phyloP scores from a whole-genome alignment of 192 early-diverging fungal genomes.

The Chytriomyces hyalinus region DNA sequence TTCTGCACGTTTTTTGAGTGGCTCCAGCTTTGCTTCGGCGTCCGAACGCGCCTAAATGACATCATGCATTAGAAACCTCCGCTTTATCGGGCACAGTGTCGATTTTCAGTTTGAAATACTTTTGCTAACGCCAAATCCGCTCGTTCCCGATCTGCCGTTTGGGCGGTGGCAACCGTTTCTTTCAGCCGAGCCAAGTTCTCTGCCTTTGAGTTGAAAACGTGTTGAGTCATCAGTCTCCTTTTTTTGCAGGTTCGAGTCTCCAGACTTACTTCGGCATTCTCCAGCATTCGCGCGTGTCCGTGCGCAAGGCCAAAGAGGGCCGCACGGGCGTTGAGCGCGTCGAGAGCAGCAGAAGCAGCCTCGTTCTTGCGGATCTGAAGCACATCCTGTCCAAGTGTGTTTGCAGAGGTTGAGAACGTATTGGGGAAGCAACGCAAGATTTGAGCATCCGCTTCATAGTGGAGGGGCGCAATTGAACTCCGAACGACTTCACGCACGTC shows the following conservation, averaged over 20 bases:
- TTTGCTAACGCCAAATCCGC: slow-evolving; percentile 1
- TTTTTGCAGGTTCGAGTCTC: neutral
- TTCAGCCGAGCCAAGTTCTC: neutral
- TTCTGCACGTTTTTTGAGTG: neutral
- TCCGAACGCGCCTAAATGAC: neutral
- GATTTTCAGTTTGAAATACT: neutral
- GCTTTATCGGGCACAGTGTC: neutral
- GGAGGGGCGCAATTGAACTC: neutral
- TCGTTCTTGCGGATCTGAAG: neutral
- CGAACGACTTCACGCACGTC: too few species aligned
- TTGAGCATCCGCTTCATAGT: neutral
- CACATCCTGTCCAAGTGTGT: neutral
- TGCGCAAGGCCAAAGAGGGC: slow-evolving; percentile 24
- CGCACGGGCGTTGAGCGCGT: neutral
- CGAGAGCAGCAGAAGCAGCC: neutral
- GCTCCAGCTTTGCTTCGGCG: neutral
- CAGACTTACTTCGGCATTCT: neutral
- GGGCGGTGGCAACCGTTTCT: neutral
- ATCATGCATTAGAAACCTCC: neutral
- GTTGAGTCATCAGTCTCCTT: neutral
- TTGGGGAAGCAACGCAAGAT: neutral
- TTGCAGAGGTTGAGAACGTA: neutral
- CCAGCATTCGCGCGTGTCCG: slow-evolving; percentile 1
- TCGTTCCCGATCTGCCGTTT: neutral
- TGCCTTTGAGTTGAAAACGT: neutral